Evolutionary conservation across 1,139 yeast species (phyloP).

Genomic region (Kodamaea plutei): DNA sequence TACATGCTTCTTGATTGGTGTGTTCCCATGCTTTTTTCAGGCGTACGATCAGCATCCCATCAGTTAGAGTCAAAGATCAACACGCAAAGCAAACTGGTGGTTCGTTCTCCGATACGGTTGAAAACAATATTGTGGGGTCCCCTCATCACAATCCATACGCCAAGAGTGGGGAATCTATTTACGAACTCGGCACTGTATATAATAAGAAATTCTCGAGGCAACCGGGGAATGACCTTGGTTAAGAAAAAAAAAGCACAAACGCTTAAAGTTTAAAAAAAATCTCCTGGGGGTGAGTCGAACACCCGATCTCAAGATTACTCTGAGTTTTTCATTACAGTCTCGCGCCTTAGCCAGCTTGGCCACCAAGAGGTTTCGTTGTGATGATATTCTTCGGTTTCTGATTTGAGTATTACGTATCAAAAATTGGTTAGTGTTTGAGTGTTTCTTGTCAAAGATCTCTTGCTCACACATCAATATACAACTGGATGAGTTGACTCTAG

Average conservation of each 20-base stretch:
- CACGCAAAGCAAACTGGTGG: neutral
- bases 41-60: too few species aligned
- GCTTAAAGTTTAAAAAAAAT: slow-evolving; percentile 23
- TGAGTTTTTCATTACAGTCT: slow-evolving; percentile 59
- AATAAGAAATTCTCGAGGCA: neutral
- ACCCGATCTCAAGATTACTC: slow-evolving; percentile 76
- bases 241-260: neutral
- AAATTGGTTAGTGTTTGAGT: too few species aligned
- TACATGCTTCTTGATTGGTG: neutral
- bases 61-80: neutral
- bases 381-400: too few species aligned
- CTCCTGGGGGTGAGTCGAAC: slow-evolving; percentile 86
- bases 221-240: neutral
- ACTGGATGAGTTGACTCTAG: too few species aligned
- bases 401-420: too few species aligned
- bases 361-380: slow-evolving; percentile 71
- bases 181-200: too few species aligned
- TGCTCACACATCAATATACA: too few species aligned
- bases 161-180: too few species aligned
- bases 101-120: neutral
- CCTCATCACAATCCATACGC: neutral
- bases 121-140: neutral
- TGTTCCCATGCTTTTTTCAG: too few species aligned
- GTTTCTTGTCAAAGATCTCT: too few species aligned
- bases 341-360: slow-evolving; percentile 83